phyloP scores from a whole-genome alignment of 345 rosid species.

The Populus nigra region DNA sequence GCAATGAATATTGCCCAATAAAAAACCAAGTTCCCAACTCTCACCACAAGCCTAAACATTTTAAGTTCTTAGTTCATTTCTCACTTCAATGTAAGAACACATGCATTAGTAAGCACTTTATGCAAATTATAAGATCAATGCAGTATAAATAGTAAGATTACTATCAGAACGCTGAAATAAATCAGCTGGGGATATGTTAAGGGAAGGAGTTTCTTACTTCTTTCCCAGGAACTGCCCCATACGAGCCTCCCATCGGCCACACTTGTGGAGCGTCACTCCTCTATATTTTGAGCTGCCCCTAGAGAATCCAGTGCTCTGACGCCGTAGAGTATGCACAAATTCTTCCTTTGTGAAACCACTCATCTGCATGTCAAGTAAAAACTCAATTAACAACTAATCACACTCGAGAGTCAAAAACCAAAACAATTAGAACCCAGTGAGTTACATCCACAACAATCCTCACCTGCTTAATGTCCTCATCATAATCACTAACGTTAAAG shows the following conservation, averaged over 20 bases:
- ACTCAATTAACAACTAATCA: neutral
- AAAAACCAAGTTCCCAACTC: slow-evolving; percentile 25
- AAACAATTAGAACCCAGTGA: neutral
- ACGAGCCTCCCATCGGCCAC: slow-evolving; percentile 80
- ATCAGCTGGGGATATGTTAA: neutral
- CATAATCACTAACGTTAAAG: slow-evolving; percentile 56
- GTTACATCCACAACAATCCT: slow-evolving; percentile 1
- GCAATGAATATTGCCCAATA: slow-evolving; percentile 24
- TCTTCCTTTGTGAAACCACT: slow-evolving; percentile 61
- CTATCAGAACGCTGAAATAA: neutral
- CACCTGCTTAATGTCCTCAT: slow-evolving; percentile 69
- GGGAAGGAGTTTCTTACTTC: slow-evolving; percentile 43
- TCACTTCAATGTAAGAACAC: neutral
- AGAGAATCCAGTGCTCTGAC: slow-evolving; percentile 72
- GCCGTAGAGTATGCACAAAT: slow-evolving; percentile 64
- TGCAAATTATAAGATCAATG: neutral
- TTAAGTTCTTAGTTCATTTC: slow-evolving; percentile 4
- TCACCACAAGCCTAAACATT: slow-evolving; percentile 12
- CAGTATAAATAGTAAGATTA: neutral
- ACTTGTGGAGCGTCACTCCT: slow-evolving; percentile 76
- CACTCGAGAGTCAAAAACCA: neutral
- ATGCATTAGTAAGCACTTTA: neutral
- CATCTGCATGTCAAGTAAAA: slow-evolving; percentile 43
- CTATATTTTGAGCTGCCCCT: slow-evolving; percentile 71
- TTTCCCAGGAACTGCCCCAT: slow-evolving; percentile 81